A percentile compares a stretch with the other conserved stretches of the same genome.
These are phyloP conservation scores for Trichoderma simmonsii DNA, from an alignment of 2,329 filamentous ascomycete genomes.

Conservation along the genomic window DNA sequence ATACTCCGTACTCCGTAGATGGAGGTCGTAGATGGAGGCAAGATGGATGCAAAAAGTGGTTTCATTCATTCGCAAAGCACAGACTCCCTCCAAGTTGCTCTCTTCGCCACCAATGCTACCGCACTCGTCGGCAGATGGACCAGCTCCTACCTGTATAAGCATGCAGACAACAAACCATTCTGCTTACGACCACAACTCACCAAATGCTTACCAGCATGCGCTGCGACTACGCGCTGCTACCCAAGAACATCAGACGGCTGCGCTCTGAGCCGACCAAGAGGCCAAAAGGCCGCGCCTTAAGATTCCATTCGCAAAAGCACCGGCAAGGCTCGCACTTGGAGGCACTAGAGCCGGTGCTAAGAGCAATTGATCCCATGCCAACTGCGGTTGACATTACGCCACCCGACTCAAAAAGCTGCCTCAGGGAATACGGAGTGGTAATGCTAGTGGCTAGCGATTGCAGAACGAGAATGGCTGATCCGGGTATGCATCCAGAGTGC, in stretches of 20 bases:
- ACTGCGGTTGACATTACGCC: background rate
- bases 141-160: background rate
- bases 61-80: background rate
- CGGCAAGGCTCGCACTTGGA: background rate
- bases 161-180: background rate
- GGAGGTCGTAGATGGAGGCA: background rate
- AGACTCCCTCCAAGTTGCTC: background rate
- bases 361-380: background rate
- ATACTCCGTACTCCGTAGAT: background rate
- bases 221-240: slow-evolving; percentile 9
- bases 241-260: background rate
- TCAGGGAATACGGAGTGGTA: background rate
- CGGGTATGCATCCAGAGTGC: background rate
- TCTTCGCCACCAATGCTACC: background rate
- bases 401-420: background rate
- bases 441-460: background rate
- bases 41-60: background rate
- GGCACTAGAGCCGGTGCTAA: slow-evolving; percentile 1
- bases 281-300: background rate
- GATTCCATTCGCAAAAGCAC: background rate
- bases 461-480: background rate
- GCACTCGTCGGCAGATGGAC: background rate
- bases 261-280: background rate
- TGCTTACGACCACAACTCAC: background rate
- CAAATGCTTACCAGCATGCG: background rate